These are phyloP conservation scores for Dothistroma septosporum DNA, from an alignment of 2,329 filamentous ascomycete genomes.

Conservation along the genomic window DNA sequence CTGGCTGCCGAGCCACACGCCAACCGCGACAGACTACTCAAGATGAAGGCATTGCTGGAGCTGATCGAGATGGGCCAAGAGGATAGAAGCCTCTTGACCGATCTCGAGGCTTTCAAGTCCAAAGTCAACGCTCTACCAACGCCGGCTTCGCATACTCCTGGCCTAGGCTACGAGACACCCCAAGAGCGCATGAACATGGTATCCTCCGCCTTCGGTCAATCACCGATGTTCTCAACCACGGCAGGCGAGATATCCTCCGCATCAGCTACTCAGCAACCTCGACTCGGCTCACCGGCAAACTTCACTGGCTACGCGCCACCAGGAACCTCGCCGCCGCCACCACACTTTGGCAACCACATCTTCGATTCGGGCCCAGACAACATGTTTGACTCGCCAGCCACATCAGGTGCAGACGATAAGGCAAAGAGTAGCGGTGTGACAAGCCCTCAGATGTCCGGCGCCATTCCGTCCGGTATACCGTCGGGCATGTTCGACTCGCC, in stretches of 20 bases:
- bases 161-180: constrained; percentile 19
- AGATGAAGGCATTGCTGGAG: constrained; percentile 24
- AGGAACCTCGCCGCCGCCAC: constrained; percentile 17
- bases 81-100: constrained; percentile 14
- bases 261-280: constrained; percentile 16
- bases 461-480: constrained; percentile 22
- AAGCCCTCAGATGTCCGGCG: constrained; percentile 15
- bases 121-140: constrained; percentile 22
- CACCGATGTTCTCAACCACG: constrained; percentile 27
- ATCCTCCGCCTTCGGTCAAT: constrained; percentile 26
- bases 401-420: constrained; percentile 15
- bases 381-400: constrained; percentile 28
- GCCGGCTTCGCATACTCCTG: constrained; percentile 23
- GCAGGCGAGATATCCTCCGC: constrained; percentile 14
- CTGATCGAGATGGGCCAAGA: constrained; percentile 15
- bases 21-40: constrained; percentile 25
- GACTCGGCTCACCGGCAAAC: constrained; percentile 28
- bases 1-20: constrained; percentile 28
- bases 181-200: constrained; percentile 16
- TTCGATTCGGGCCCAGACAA: constrained; percentile 21
- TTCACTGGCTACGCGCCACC: constrained; percentile 22
- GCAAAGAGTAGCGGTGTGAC: constrained; percentile 8
- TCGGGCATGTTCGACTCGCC: constrained; percentile 33
- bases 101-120: constrained; percentile 24
- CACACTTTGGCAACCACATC: constrained; percentile 26